Percentiles rank a stretch among this genome's conserved stretches.
Conservation (phyloP, 2,329 filamentous ascomycete genomes). For the Proliferodiscus dingleyae region DNA sequence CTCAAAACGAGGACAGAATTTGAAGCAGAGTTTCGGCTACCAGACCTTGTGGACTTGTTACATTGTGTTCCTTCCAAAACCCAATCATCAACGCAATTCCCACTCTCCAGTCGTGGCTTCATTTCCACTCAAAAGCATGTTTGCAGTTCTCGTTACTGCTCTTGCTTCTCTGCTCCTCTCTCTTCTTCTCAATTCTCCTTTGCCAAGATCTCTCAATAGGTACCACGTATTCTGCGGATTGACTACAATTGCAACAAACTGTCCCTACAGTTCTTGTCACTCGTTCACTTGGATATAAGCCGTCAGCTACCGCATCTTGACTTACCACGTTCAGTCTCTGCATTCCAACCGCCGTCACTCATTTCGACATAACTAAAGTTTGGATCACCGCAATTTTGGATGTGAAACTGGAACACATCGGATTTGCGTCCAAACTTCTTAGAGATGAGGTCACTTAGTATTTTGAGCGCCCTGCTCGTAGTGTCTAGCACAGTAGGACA, state of each 20-base stretch:
- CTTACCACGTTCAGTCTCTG: background rate
- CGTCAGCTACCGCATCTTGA: background rate
- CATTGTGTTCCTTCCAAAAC: background rate
- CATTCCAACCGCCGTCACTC: background rate
- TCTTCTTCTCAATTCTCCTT: conserved; percentile 1
- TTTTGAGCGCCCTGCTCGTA: conserved; percentile 13
- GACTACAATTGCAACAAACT: conserved; percentile 9
- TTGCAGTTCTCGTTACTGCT: background rate
- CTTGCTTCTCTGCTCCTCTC: background rate
- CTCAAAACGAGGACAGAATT: too few relatives aligned
- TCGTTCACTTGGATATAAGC: background rate
- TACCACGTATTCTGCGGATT: background rate
- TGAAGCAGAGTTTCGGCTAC: too few relatives aligned
- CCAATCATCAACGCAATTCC: background rate
- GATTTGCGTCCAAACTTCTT: background rate
- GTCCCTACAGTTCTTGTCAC: conserved; percentile 9
- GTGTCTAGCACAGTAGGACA: conserved; percentile 11
- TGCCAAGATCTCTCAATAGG: conserved; percentile 1
- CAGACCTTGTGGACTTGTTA: too few relatives aligned
- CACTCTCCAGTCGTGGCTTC: background rate
- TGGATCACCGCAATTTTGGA: background rate
- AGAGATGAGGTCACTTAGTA: conserved; percentile 4
- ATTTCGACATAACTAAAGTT: background rate
- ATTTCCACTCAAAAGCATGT: background rate
- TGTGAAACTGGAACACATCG: background rate